Conservation (phyloP, 2,329 filamentous ascomycete genomes). For the Colletotrichum lini region DNA sequence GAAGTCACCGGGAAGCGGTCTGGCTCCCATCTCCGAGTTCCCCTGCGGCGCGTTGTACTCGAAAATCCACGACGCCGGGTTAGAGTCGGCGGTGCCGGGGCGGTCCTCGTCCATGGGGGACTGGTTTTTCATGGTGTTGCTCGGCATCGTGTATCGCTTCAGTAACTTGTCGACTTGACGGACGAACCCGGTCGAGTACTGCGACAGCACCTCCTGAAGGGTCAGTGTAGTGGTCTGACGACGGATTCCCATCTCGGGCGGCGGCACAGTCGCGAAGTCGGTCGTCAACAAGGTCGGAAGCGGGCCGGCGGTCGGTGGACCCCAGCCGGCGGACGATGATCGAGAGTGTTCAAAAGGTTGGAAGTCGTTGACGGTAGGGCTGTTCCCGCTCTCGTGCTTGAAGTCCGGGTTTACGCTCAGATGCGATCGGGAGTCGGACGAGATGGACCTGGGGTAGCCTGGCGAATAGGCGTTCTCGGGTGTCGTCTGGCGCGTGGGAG, state of each 20-base stretch:
- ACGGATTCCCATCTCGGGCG: constrained; percentile 48
- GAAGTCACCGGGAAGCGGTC: constrained; percentile 65
- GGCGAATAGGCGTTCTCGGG: constrained; percentile 30
- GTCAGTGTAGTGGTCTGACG: constrained; percentile 55
- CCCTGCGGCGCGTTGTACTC: constrained; percentile 48
- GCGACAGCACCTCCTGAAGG: constrained; percentile 51
- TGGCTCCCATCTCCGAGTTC: constrained; percentile 40
- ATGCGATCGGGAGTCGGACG: constrained; percentile 19
- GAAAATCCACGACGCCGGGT: constrained; percentile 48
- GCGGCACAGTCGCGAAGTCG: constrained; percentile 16
- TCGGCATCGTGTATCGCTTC: constrained; percentile 55
- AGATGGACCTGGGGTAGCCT: constrained; percentile 27
- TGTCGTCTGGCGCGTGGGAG: constrained; percentile 51
- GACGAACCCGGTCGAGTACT: constrained; percentile 52
- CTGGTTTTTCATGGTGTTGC: constrained; percentile 43
- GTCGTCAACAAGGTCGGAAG: constrained; percentile 29
- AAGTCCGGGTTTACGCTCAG: constrained; percentile 32
- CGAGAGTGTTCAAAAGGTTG: constrained; percentile 22
- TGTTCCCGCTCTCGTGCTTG: constrained; percentile 33
- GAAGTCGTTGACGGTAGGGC: constrained; percentile 23
- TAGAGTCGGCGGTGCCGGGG: constrained; percentile 36
- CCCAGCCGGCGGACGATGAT: constrained; percentile 31
- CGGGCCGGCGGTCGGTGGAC: constrained; percentile 12
- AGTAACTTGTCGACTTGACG: constrained; percentile 56
- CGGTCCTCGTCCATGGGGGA: constrained; percentile 47